A percentile compares a stretch with the other conserved stretches of the same genome.
phyloP scores from a whole-genome alignment of 1,284 basidiomycete genomes.

The Papiliotrema nemorosa region DNA sequence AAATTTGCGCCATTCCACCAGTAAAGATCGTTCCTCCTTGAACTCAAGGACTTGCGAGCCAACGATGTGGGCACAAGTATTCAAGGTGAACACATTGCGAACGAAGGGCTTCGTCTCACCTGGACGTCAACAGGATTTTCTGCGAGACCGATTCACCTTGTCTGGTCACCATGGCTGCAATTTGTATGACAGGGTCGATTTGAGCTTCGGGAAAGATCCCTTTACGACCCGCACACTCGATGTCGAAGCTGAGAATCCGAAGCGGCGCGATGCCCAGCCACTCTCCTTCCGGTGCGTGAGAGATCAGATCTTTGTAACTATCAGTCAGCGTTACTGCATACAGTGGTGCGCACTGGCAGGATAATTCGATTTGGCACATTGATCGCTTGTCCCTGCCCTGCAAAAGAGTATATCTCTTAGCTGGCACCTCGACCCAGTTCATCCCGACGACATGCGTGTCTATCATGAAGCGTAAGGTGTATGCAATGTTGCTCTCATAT shows the following conservation, averaged over 20 bases:
- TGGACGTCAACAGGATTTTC: slow-evolving; percentile 40
- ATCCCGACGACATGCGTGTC: slow-evolving; percentile 93
- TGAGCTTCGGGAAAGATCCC: slow-evolving; percentile 90
- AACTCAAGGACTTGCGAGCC: slow-evolving; percentile 90
- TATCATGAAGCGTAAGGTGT: slow-evolving; percentile 90
- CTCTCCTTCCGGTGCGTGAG: slow-evolving; percentile 79
- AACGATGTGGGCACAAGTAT: slow-evolving; percentile 86
- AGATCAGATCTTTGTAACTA: slow-evolving; percentile 78
- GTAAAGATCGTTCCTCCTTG: slow-evolving; percentile 66
- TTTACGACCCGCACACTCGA: slow-evolving; percentile 93
- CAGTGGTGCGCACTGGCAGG: slow-evolving; percentile 59
- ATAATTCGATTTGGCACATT: slow-evolving; percentile 80
- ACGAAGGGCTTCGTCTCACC: slow-evolving; percentile 88
- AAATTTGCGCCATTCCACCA: slow-evolving; percentile 79
- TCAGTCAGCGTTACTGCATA: not conserved
- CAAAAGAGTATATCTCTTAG: slow-evolving; percentile 69
- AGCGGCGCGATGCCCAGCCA: slow-evolving; percentile 89
- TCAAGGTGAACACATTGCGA: slow-evolving; percentile 92
- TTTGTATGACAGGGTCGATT: slow-evolving; percentile 89
- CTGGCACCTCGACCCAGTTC: slow-evolving; percentile 93
- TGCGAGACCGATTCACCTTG: slow-evolving; percentile 60
- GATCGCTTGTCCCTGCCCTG: slow-evolving; percentile 62
- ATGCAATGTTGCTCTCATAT: slow-evolving; percentile 88
- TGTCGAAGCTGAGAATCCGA: slow-evolving; percentile 91
- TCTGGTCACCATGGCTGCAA: slow-evolving; percentile 93